Evolutionary conservation across 2,329 filamentous ascomycete genomes (phyloP).

Genomic region (Calonectria montana): DNA sequence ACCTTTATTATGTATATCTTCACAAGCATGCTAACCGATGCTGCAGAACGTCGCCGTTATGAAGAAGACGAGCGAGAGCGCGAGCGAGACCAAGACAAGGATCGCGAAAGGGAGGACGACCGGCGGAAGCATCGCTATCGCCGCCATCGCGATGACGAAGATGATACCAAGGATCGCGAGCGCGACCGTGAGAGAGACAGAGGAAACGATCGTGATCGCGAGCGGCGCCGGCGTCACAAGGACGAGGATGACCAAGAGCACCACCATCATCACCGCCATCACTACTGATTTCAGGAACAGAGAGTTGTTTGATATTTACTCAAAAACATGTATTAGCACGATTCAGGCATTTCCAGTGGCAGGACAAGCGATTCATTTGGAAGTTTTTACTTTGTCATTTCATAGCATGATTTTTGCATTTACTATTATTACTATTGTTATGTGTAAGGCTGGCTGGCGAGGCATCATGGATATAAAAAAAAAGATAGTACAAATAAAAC

Average conservation of each 20-base stretch:
- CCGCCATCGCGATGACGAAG: conserved; percentile 35
- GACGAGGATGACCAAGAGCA: conserved; percentile 46
- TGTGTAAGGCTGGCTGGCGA: conserved; percentile 19
- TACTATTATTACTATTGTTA: not conserved
- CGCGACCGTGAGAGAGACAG: conserved; percentile 31
- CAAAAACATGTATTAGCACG: not conserved
- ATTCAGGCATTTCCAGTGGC: not conserved
- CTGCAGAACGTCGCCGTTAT: conserved; percentile 47
- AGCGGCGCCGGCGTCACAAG: conserved; percentile 45
- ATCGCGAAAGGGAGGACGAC: conserved; percentile 23
- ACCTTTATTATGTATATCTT: not conserved
- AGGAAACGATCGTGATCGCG: conserved; percentile 45
- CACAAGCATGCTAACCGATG: conserved; percentile 23
- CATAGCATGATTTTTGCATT: not conserved
- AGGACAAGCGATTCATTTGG: conserved; percentile 11
- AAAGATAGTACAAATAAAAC: conserved; percentile 10
- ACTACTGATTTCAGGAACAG: conserved; percentile 47
- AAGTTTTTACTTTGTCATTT: not conserved
- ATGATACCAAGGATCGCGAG: conserved; percentile 23
- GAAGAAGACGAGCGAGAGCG: conserved; percentile 40
- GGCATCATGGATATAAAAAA: conserved; percentile 13
- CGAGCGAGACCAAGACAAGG: conserved; percentile 40
- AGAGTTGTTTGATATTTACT: conserved; percentile 33
- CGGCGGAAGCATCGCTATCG: conserved; percentile 28
- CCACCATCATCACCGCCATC: conserved; percentile 48